A percentile compares a stretch with the other conserved stretches of the same genome.
Conservation (phyloP, 2,329 filamentous ascomycete species). For the Basipetospora chlamydospora region DNA sequence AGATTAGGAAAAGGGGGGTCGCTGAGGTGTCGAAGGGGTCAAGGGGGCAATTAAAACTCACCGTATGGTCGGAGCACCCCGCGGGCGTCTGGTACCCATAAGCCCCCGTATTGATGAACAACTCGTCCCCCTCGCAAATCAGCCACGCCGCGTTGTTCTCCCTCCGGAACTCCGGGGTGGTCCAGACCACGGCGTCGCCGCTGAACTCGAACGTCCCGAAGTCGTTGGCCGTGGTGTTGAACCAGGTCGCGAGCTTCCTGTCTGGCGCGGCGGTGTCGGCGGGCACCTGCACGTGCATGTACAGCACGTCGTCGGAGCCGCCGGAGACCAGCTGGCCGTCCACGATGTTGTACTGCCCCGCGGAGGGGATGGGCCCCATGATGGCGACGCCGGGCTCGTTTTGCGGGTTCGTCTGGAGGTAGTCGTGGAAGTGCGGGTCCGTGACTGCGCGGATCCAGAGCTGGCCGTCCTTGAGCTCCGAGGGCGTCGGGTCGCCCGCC, state of each 20-base stretch:
- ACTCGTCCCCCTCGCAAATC: slow-evolving; percentile 29
- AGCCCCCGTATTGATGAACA: slow-evolving; percentile 41
- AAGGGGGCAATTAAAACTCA: no score
- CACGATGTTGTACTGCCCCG: slow-evolving; percentile 38
- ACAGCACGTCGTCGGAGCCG: slow-evolving; percentile 17
- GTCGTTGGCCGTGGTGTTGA: slow-evolving; percentile 28
- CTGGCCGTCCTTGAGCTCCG: slow-evolving; percentile 2
- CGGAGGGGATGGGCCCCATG: slow-evolving; percentile 29
- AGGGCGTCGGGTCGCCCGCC: slow-evolving; percentile 1
- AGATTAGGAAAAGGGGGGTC: background rate
- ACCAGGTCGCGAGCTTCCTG: slow-evolving; percentile 31
- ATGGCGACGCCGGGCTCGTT: slow-evolving; percentile 26
- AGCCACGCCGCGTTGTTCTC: slow-evolving; percentile 40
- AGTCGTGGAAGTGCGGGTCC: slow-evolving; percentile 36
- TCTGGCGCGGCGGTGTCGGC: slow-evolving; percentile 21
- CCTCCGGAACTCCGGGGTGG: slow-evolving; percentile 24
- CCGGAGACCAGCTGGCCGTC: slow-evolving; percentile 32
- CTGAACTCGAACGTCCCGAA: slow-evolving; percentile 38
- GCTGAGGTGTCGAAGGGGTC: no score
- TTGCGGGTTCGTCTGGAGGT: slow-evolving; percentile 26
- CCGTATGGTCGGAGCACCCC: slow-evolving; percentile 38
- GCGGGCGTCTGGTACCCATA: slow-evolving; percentile 38
- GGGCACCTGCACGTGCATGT: slow-evolving; percentile 27
- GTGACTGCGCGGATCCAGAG: slow-evolving; percentile 39
- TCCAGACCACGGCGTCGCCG: slow-evolving; percentile 40